Conservation (phyloP, 2,329 filamentous ascomycete genomes). For the Aureobasidium vineae region DNA sequence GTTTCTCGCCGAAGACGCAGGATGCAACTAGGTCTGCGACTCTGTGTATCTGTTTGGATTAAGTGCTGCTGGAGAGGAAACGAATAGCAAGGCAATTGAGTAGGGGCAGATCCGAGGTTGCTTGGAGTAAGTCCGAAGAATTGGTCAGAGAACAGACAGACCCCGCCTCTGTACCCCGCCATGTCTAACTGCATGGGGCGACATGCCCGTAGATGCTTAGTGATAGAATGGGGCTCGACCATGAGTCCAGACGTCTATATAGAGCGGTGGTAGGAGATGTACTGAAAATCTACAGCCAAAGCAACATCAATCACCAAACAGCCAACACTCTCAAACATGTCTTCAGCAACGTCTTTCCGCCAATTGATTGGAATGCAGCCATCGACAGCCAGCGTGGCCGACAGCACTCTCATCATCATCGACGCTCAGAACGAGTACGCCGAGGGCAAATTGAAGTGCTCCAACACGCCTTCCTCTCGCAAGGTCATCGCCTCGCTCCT, state of each 20-base stretch:
- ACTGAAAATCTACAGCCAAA: not conserved
- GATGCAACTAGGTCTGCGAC: not conserved
- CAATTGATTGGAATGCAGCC: conserved; percentile 54
- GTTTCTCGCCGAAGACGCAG: not conserved
- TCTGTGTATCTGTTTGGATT: not conserved
- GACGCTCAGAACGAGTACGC: conserved; percentile 68
- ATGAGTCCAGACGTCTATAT: not conserved
- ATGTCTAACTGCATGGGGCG: conserved; percentile 8
- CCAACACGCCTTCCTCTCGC: conserved; percentile 54
- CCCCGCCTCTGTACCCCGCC: conserved; percentile 13
- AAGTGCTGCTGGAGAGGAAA: not conserved
- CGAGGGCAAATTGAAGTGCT: conserved; percentile 56
- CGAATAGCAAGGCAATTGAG: not conserved
- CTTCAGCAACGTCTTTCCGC: conserved; percentile 47
- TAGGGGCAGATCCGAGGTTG: not conserved
- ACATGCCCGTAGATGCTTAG: not conserved
- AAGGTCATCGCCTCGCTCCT: conserved; percentile 58
- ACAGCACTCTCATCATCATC: conserved; percentile 65
- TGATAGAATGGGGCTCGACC: not conserved
- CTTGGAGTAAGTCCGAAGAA: not conserved
- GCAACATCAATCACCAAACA: not conserved
- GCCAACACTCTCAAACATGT: conserved; percentile 3
- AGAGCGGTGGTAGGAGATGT: not conserved
- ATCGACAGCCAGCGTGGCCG: conserved; percentile 56
- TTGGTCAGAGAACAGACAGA: not conserved